Evolutionary conservation across 768 basidiomycete genomes (phyloP).

Genomic region (Cystofilobasidium capitatum): DNA sequence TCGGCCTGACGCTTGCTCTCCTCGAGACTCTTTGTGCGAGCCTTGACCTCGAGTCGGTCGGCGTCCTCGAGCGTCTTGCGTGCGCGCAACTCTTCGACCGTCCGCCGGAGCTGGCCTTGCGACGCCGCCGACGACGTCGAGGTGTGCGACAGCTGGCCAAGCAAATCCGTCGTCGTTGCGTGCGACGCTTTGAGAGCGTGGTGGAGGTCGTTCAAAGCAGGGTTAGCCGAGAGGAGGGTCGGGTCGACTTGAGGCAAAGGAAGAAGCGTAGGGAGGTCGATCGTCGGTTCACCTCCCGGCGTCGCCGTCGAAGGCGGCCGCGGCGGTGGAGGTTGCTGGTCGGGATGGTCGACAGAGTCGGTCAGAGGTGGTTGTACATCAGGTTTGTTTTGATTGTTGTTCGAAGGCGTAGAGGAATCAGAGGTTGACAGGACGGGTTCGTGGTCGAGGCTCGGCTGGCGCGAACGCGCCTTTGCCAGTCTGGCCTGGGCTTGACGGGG

Average conservation of each 20-base stretch:
- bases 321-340: conserved; percentile 2
- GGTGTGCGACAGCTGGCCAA: conserved; percentile 14
- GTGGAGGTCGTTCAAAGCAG: conserved; percentile 12
- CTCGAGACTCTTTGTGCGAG: conserved; percentile 74
- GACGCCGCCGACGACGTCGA: conserved; percentile 27
- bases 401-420: neutral
- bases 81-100: conserved; percentile 63
- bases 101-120: conserved; percentile 56
- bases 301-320: neutral
- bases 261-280: neutral
- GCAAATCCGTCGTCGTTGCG: conserved; percentile 13
- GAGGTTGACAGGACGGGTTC: neutral
- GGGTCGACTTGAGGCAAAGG: conserved; percentile 16
- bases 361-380: conserved; percentile 4
- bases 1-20: conserved; percentile 80
- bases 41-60: conserved; percentile 63
- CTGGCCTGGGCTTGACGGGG: neutral
- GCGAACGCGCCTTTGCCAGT: neutral
- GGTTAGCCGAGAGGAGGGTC: conserved; percentile 5
- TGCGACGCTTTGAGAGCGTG: conserved; percentile 8
- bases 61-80: conserved; percentile 75
- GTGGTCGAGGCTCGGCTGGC: conserved; percentile 18
- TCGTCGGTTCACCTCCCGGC: neutral
- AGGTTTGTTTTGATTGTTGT: neutral
- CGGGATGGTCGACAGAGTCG: neutral